A percentile compares a stretch with the other conserved stretches of the same genome.
phyloP scores from a whole-genome alignment of 805 yeast species.

The Nematodospora valgi region DNA sequence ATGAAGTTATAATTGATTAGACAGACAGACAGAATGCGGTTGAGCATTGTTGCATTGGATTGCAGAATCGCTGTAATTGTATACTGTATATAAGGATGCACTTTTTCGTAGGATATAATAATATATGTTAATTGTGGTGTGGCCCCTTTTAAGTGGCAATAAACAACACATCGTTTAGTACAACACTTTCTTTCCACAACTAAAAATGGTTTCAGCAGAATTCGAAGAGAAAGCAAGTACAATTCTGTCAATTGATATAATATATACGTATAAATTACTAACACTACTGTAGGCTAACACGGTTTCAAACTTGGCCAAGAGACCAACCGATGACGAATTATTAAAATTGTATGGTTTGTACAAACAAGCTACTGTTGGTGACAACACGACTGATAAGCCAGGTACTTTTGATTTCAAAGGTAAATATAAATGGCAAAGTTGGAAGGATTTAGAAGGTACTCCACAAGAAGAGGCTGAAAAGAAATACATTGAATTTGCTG shows the following conservation, averaged over 20 bases:
- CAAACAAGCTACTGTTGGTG: conserved; percentile 98
- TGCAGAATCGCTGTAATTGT: too few relatives aligned
- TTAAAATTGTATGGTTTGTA: conserved; percentile 84
- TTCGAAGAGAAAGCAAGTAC: conserved; percentile 29
- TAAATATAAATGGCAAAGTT: conserved; percentile 96
- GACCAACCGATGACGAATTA: conserved; percentile 85
- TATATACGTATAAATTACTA: too few relatives aligned
- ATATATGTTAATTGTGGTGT: too few relatives aligned
- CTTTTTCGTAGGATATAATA: too few relatives aligned
- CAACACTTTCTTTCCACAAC: too few relatives aligned
- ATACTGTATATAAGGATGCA: too few relatives aligned
- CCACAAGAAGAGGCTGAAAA: conserved; percentile 88
- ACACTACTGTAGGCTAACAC: conserved; percentile 59
- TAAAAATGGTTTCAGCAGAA: conserved; percentile 28
- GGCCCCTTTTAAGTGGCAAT: too few relatives aligned
- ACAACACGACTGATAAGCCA: conserved; percentile 83
- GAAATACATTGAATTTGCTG: conserved; percentile 68
- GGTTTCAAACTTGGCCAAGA: conserved; percentile 68
- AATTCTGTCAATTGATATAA: conserved; percentile 3
- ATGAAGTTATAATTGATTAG: conserved; percentile 8
- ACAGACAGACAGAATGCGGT: not conserved
- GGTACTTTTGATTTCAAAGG: conserved; percentile 91
- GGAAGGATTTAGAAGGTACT: conserved; percentile 85
- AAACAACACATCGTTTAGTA: too few relatives aligned
- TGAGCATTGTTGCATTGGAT: too few relatives aligned